A percentile compares a stretch with the other conserved stretches of the same genome.
phyloP scores from a whole-genome alignment of 2,329 filamentous ascomycete genomes.

The Pleoardoris graminearum region DNA sequence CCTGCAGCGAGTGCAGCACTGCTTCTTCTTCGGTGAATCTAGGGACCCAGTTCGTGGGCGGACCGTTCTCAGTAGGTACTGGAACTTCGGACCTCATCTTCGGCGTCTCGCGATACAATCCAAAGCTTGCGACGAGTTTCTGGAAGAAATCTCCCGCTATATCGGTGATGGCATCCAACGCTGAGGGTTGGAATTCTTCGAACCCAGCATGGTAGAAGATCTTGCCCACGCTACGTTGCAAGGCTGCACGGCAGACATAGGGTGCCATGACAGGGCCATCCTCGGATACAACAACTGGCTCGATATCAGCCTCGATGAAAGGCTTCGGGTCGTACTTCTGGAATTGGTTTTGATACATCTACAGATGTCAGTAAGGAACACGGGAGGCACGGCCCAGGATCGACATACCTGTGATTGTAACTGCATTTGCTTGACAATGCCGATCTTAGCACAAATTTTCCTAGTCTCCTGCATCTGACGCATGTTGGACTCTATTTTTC shows the following conservation, averaged over 20 bases:
- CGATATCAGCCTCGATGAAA: slow-evolving; percentile 83
- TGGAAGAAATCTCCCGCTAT: slow-evolving; percentile 87
- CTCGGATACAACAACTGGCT: slow-evolving; percentile 86
- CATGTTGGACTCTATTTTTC: slow-evolving; percentile 87
- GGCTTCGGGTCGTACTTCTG: slow-evolving; percentile 92
- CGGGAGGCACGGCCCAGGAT: neutral
- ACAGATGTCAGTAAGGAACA: slow-evolving; percentile 3
- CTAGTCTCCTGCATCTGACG: slow-evolving; percentile 94
- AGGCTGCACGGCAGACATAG: slow-evolving; percentile 76
- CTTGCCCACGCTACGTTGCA: slow-evolving; percentile 90
- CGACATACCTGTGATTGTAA: slow-evolving; percentile 82
- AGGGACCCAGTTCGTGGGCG: slow-evolving; percentile 57
- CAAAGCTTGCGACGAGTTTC: slow-evolving; percentile 79
- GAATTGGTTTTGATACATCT: slow-evolving; percentile 98
- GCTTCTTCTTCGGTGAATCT: slow-evolving; percentile 84
- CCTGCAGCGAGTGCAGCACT: slow-evolving; percentile 80
- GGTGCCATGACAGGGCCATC: slow-evolving; percentile 86
- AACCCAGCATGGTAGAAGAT: slow-evolving; percentile 96
- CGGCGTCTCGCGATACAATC: slow-evolving; percentile 80
- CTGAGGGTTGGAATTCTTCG: slow-evolving; percentile 94
- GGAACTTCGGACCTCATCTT: slow-evolving; percentile 63
- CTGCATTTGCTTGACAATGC: slow-evolving; percentile 99
- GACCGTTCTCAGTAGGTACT: slow-evolving; percentile 29
- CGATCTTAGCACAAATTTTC: slow-evolving; percentile 94
- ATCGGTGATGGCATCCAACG: slow-evolving; percentile 86